Percentiles rank a stretch among this genome's conserved stretches.
These are phyloP conservation scores for Rhododendron ovatum DNA, from an alignment of 148 eudicot species.

Conservation along the genomic window DNA sequence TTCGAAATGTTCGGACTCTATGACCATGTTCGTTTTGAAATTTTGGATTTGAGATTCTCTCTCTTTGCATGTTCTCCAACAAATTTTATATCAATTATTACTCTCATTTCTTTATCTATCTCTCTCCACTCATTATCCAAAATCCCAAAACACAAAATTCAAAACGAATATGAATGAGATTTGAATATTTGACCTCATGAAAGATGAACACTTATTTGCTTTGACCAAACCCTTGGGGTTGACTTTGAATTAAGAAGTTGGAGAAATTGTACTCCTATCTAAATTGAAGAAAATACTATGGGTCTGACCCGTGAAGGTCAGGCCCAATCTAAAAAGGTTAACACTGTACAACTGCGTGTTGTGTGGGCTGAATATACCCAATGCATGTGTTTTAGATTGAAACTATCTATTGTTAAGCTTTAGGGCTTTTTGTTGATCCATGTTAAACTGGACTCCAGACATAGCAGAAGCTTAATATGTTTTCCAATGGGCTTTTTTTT, in stretches of 20 bases:
- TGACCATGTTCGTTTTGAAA: no score
- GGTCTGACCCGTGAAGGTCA: neutral
- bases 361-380: neutral
- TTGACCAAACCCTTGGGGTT: neutral
- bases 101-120: no score
- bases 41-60: no score
- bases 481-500: neutral
- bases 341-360: no score
- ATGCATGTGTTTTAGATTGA: neutral
- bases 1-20: no score
- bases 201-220: neutral
- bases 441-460: neutral
- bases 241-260: neutral
- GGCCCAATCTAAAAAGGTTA: neutral
- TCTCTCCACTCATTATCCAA: no score
- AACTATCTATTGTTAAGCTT: no score
- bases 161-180: no score
- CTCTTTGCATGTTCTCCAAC: rapidly evolving
- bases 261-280: neutral
- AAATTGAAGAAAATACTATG: neutral
- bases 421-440: neutral
- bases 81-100: no score
- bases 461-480: neutral
- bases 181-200: no score
- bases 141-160: no score